phyloP scores from a whole-genome alignment of 2,329 filamentous ascomycete genomes.

The Mycosphaerella sp. region DNA sequence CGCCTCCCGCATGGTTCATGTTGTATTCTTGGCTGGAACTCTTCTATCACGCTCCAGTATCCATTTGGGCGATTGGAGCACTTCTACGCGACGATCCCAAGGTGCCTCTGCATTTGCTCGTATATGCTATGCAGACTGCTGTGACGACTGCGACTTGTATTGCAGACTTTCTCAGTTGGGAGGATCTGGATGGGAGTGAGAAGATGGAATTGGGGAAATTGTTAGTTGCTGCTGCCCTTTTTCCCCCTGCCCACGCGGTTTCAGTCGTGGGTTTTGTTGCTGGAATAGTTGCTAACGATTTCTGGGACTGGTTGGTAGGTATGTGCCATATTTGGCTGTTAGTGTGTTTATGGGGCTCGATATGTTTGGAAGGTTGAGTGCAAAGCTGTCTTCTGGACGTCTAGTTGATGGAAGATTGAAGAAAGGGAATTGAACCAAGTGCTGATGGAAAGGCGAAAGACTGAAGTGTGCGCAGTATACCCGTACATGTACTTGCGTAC shows the following conservation, averaged over 20 bases:
- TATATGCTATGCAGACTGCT: constrained; percentile 54
- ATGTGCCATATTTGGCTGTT: constrained; percentile 52
- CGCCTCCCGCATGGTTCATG: constrained; percentile 55
- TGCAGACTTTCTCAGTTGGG: constrained; percentile 55
- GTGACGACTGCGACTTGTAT: constrained; percentile 59
- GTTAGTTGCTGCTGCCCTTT: background rate
- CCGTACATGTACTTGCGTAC: too few relatives aligned
- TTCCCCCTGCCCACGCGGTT: too few relatives aligned
- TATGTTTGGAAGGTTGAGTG: constrained; percentile 31
- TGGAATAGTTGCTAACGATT: too few relatives aligned
- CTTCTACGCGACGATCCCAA: constrained; percentile 51
- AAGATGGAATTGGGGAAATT: constrained; percentile 48
- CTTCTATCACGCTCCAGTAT: constrained; percentile 56
- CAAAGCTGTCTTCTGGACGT: constrained; percentile 4
- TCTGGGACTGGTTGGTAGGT: constrained; percentile 24
- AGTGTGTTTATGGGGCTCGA: constrained; percentile 46
- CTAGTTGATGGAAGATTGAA: constrained; percentile 8
- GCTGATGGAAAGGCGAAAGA: background rate
- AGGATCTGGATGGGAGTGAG: constrained; percentile 39
- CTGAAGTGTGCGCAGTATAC: too few relatives aligned
- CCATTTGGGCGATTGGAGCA: constrained; percentile 54
- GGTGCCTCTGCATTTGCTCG: constrained; percentile 54
- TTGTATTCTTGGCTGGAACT: constrained; percentile 52
- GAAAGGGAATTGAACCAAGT: constrained; percentile 8
- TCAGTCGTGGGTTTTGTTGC: too few relatives aligned